Evolutionary conservation across 2,329 filamentous ascomycete genomes (phyloP), one percentile per base, ranked within the genome.

Genomic region (Ilyonectria sp.): DNA sequence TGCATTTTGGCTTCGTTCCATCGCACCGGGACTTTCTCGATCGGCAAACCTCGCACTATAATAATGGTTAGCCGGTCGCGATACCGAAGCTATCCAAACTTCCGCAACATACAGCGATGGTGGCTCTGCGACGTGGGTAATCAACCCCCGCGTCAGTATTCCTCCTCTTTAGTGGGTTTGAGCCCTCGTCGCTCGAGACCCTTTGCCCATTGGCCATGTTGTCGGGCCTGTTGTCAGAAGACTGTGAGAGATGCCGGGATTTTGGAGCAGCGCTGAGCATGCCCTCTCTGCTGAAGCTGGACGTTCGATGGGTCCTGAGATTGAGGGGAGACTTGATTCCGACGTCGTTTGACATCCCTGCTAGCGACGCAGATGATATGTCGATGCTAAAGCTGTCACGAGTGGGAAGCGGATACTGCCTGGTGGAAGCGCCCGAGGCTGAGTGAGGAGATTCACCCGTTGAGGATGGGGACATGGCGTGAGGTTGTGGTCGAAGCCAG

Each of bases 21-120:
- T 94, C 92, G 79, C 93, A 94, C 69, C 92, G 88, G 67, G 92
- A 94, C 78, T 95, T 95, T 73, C 93, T 87, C 40, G 93, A 93
- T 19, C 93, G 91, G 77, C 93, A 94, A 65, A 94, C 92, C 78
- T 95, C 92, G 80, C 93, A 95, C 92, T 94, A 67, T 37, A 13
- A 50, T 43, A 31, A 67, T 33, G 54, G 44, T 78, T 55, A 78
- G 72, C 46, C 69, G 55, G n/a, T 44, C 11, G 15, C 7, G 17
- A 46, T 23, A 17, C 52, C 35, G 33, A 47, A 26, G 26, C 17
- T 40, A 11, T 35, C 21, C 17, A 61, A 31, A 44, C 29, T 58
- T 43, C 43, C 44, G 54, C 46, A 17, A 84, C 89, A 72, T 86
- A 91, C 89, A 73, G 90, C 90, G 75, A 92, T 92, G 31, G 88